Evolutionary conservation across 2,329 filamentous ascomycete species (phyloP), one percentile per base, ranked within the genome.

Genomic region (Fusarium austroafricanum): DNA sequence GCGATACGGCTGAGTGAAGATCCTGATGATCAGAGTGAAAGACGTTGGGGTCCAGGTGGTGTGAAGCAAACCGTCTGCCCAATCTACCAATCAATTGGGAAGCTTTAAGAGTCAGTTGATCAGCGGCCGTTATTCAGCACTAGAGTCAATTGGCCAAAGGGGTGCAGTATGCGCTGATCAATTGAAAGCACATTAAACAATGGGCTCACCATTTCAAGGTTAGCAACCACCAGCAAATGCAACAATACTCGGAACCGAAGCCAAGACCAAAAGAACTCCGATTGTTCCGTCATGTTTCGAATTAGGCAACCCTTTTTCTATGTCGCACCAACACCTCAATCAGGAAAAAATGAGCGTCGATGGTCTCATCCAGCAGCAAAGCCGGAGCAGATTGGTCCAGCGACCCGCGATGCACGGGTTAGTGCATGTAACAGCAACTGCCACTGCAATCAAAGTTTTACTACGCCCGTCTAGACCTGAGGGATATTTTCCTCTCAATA

Each of bases 401-500:
- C 8, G 28, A 50, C 4, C 11, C 3, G 2, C 14, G n/a, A 14
- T 7, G 10, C 9, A 33, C 6, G 35, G 49, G 18, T 18, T 40
- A 59, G 40, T 18, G 40, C 20, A 47, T 45, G n/a, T 6, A 23
- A 10, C 33, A 40, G 39, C 35, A 20, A 18, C 5, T n/a, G 10
- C 23, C 21, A 20, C 35, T n/a, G n/a, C 9, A 10, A 21, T n/a
- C 20, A 53, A 11, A 20, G 14, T 10, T 18, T 5, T 5, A 6
- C 8, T 12, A 44, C 12, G 26, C 18, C 38, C 28, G 6, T 59
- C 20, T 31, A 52, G 23, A 26, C 3, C 9, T 64, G 61, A 58
- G 61, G 61, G 33, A 64, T 64, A 58, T 51, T 21, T 11, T 3
- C 11, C n/a, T 20, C 21, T 31, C n/a, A 18, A 23, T 23, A 23